phyloP scores from a whole-genome alignment of 73 alveolate species.

The Symbiodinium natans region DNA sequence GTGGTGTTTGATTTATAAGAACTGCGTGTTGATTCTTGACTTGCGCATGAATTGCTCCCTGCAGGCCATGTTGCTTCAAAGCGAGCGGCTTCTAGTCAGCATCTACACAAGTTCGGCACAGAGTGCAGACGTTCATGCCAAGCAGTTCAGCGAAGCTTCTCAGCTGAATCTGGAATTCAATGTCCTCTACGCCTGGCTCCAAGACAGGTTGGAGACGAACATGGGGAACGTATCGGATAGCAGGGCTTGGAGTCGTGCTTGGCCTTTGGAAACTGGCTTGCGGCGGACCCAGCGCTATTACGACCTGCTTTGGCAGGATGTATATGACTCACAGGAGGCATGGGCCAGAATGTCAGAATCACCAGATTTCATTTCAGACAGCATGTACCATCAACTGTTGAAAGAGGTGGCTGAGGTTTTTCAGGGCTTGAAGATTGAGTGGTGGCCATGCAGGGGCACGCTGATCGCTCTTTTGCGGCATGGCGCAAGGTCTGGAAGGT shows the following conservation, averaged over 20 bases:
- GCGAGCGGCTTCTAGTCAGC: constrained; percentile 33
- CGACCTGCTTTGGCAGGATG: constrained; percentile 63
- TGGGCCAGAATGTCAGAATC: constrained; percentile 23
- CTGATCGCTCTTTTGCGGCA: constrained; percentile 73
- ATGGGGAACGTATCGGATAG: background rate
- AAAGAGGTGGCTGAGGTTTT: constrained; percentile 19
- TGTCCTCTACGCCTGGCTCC: constrained; percentile 7
- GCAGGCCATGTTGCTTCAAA: background rate
- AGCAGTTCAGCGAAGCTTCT: constrained; percentile 38
- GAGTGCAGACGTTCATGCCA: constrained; percentile 27
- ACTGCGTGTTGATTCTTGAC: no score
- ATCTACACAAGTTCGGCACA: constrained; percentile 30
- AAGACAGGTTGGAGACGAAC: background rate
- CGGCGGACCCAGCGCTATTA: constrained; percentile 25
- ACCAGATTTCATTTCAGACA: constrained; percentile 15
- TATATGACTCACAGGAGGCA: constrained; percentile 43
- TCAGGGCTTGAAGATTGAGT: background rate
- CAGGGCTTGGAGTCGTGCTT: background rate
- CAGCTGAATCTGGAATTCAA: constrained; percentile 24
- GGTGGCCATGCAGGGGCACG: constrained; percentile 91
- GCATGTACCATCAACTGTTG: constrained; percentile 2
- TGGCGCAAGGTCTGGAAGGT: constrained; percentile 34
- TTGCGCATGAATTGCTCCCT: no score
- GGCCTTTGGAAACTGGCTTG: constrained; percentile 50
- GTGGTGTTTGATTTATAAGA: no score